Conservation (phyloP, 73 alveolate species). For the Symbiodinium natans region DNA sequence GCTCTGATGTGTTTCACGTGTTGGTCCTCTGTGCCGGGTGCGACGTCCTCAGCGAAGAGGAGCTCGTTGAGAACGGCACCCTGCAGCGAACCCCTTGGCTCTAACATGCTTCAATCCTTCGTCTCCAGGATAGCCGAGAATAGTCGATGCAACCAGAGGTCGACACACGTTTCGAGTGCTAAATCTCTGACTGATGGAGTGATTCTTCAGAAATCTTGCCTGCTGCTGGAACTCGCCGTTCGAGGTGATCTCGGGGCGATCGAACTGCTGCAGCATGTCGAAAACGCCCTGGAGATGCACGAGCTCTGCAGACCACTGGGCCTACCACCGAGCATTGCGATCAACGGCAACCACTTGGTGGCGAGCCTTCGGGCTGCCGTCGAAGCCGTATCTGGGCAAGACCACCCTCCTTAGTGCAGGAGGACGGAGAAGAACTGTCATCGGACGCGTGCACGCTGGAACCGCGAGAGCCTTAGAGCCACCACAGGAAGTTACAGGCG, state of each 20-base stretch:
- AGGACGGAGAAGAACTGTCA: too few species aligned
- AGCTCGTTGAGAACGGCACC: constrained; percentile 27
- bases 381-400: constrained; percentile 40
- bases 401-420: background rate
- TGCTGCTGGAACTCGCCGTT: constrained; percentile 50
- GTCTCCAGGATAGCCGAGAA: too few species aligned
- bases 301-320: background rate
- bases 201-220: too few species aligned
- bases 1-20: too few species aligned
- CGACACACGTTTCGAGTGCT: too few species aligned
- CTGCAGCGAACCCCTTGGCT: background rate
- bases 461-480: too few species aligned
- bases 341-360: background rate
- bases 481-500: background rate
- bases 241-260: constrained; percentile 44
- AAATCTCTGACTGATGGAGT: too few species aligned
- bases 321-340: background rate
- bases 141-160: too few species aligned
- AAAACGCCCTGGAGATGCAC: constrained; percentile 43
- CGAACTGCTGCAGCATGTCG: constrained; percentile 59
- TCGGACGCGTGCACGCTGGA: too few species aligned
- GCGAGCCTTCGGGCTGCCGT: constrained; percentile 34
- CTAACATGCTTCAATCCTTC: background rate
- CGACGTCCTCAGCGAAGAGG: background rate
- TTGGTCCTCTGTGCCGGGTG: background rate